Base-by-base conservation (phyloP, 169 alveolate genomes). In the Plasmodium inui region DNA sequence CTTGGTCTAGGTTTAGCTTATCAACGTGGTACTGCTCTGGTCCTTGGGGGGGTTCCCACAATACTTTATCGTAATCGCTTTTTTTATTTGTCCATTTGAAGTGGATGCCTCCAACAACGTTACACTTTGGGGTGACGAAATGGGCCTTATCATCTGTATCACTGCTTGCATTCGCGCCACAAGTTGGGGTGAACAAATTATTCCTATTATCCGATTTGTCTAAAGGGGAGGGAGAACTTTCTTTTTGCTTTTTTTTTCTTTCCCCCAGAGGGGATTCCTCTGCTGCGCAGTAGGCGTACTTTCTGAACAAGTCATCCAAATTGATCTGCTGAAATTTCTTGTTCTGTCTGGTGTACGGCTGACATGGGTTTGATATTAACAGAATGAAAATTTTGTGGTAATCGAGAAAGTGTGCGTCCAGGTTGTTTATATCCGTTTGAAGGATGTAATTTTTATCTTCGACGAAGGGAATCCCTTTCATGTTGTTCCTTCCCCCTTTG, bases 381-480 rank as follows among this genome's bases (percentile, higher is more conserved):
- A 89, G 73, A 37, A 89, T 55, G 30, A 55, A 28, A 30, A 89
- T 80, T 19, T 89, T 80, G 41, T 67, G 82, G 34, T 37, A 30
- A 8, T 89, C 90, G 19, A 89, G 82, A 89, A 89, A 89, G 2
- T 79, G 79, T 0, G 12, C 44, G 72, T 44, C 82, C 22, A 89
- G 46, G 55, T 89, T 89, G 72, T 89, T 89, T 89, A 89, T 89
- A 79, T 89, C 94, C 22, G 94, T 89, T 89, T 89, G 94, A 28
- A 89, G 34, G 46, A 89, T 89, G 34, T 89, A 89, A 57, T 88
- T 79, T 41, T 55, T 78, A 41, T 78, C 30, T 3, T 32, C 8
- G 30, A 61, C 41, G 70, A 82, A 82, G 30, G 30, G 76, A 5
- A 39, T 5, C 72, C 26, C 41, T 83, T 28, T 83, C 6, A 7